Evolutionary conservation across 129 eudicot species (phyloP), one percentile per base, ranked within the genome.

Genomic region (Oenanthe sinensis): DNA sequence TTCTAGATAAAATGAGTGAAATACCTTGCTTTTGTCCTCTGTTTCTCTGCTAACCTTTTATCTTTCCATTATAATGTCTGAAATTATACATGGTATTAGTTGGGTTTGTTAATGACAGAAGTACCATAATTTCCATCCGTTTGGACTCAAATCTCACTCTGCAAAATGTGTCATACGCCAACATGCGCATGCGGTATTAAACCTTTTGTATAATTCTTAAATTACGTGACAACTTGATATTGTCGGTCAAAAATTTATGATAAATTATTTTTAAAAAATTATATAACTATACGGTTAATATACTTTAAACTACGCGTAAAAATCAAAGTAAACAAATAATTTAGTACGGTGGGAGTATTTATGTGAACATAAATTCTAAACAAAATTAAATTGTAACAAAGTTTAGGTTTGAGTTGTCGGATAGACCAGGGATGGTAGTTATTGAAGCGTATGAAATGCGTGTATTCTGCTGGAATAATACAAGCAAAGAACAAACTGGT

Each of bases 1-100:
- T 71, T 50, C 58, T 49, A 36, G 42, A 79, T 79, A 82, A 84
- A 86, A 30, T 54, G 76, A 75, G 90, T 71, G 84, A 79, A 82
- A 82, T 84, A 63, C 87, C 80, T 87, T 76, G 67, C 81, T 60
- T 79, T 84, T 82, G 82, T 85, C 68, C 82, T 80, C 77, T 78
- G 67, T 73, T 45, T 79, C 67, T 62, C 77, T 52, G 77, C 70
- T 46, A 28, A 36, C 70, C 37, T 75, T 77, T 85, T 71, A 69
- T 1, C 39, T 36, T 67, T 67, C 19, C 72, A 30, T 67, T 26
- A 15, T 26, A 4, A 28, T 37, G 44, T 37, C 47, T 36, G 45
- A 3, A 70, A 11, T 11, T 2, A 26, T n/a, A 65, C 33, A 11
- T 67, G n/a, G 37, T 19, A 33, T 62, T 28, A 62, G 70, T 62